Percentiles rank a stretch among this genome's conserved stretches.
Evolutionary conservation across 345 rosid genomes (phyloP).

Genomic region (Fremontodendron californicum): DNA sequence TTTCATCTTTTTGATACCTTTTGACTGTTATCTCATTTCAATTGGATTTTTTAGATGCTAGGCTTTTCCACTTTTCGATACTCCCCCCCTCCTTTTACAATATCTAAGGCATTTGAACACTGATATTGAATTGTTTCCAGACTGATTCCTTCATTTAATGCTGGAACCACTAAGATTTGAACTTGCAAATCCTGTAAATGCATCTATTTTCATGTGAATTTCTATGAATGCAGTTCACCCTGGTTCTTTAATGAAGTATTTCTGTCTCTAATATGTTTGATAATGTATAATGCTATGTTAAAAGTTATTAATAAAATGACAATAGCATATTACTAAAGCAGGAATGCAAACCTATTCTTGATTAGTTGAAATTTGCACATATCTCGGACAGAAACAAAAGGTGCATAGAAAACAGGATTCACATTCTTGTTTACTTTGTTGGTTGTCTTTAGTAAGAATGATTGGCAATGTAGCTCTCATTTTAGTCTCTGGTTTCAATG

Average conservation of each 20-base stretch:
- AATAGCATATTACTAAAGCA: neutral
- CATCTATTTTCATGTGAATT: neutral
- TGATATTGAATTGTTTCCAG: neutral
- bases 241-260: neutral
- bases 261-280: neutral
- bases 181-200: neutral
- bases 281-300: neutral
- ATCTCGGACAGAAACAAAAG: neutral
- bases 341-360: neutral
- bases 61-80: neutral
- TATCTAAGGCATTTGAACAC: neutral
- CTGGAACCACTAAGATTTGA: neutral
- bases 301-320: neutral
- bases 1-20: constrained; percentile 10
- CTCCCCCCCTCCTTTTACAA: neutral
- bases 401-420: neutral
- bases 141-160: neutral
- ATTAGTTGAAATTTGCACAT: neutral
- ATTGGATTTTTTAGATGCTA: neutral
- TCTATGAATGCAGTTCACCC: neutral
- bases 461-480: neutral
- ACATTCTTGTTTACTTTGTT: neutral
- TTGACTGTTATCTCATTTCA: neutral
- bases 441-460: neutral
- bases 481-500: neutral